Percentiles rank a stretch among this genome's conserved stretches.
Conservation (phyloP, 1,284 basidiomycete genomes). For the Austroboletus niveus region DNA sequence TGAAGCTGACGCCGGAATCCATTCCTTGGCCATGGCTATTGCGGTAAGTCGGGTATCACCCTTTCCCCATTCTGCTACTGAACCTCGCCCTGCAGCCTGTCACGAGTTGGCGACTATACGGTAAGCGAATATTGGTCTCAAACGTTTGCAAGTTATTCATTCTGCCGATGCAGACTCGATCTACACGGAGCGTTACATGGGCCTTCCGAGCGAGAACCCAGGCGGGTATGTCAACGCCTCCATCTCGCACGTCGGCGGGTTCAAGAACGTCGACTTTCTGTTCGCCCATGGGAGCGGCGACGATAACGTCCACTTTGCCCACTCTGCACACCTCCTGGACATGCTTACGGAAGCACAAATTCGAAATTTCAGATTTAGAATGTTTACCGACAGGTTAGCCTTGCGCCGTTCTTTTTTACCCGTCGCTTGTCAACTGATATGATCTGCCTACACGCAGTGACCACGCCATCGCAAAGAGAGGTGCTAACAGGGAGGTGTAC, state of each 20-base stretch:
- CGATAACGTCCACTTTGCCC: slow-evolving; percentile 93
- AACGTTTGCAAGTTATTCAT: slow-evolving; percentile 1
- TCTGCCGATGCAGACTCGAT: slow-evolving; percentile 64
- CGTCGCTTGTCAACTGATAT: slow-evolving; percentile 11
- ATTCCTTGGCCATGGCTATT: slow-evolving; percentile 86
- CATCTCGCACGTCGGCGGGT: slow-evolving; percentile 83
- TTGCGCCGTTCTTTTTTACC: slow-evolving; percentile 21
- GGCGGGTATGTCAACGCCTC: slow-evolving; percentile 84
- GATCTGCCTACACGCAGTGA: slow-evolving; percentile 50
- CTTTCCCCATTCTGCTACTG: neutral
- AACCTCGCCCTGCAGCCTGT: slow-evolving; percentile 59
- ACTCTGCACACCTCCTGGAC: slow-evolving; percentile 88
- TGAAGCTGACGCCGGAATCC: slow-evolving; percentile 83
- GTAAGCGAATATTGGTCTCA: slow-evolving; percentile 38
- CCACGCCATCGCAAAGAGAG: slow-evolving; percentile 71
- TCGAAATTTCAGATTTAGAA: slow-evolving; percentile 83
- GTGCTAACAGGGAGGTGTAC: slow-evolving; percentile 81
- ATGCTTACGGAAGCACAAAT: slow-evolving; percentile 82
- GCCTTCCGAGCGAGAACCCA: slow-evolving; percentile 72
- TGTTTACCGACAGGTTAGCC: slow-evolving; percentile 89
- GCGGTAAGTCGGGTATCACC: slow-evolving; percentile 55
- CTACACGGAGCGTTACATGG: slow-evolving; percentile 98
- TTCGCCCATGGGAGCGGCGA: slow-evolving; percentile 93
- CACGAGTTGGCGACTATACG: slow-evolving; percentile 84
- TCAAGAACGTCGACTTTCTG: slow-evolving; percentile 75